Base-by-base conservation (phyloP, 495 filamentous ascomycete genomes). In the Durotheca rogersii region DNA sequence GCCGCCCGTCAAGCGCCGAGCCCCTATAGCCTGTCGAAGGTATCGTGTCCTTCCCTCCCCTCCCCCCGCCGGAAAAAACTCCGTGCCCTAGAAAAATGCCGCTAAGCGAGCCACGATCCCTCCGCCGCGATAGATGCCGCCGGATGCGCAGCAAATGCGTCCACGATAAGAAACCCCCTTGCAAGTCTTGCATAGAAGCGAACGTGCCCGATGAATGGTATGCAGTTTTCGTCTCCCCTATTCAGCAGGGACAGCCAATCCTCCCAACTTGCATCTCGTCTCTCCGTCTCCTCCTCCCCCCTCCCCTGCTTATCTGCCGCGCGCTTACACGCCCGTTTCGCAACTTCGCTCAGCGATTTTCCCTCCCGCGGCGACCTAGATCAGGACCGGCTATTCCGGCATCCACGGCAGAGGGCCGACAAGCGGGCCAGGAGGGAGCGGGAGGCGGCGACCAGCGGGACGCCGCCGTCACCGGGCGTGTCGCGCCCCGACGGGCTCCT, bases 11-110 rank as follows among this genome's bases (percentile, higher is more conserved):
- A 74, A 74, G 53, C 65, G 71, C 47, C 67, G 73, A 37, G 64
- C 73, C 30, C 70, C 72, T 16, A 74, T 76, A 52, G 73, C 73
- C 51, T 76, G 73, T 51, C 72, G 73, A 61, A 73, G 72, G 73
- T 76, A 62, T 31, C 67, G 56, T 37, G 1, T 44, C 35, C 54
- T 37, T 1, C 38, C 35, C 36, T 27, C 9, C 16, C n/a, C 41
- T 21, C n/a, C n/a, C n/a, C n/a, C n/a, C n/a, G n/a, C n/a, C n/a
- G n/a, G n/a, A n/a, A n/a, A n/a, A n/a, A n/a, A n/a, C n/a, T n/a
- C n/a, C n/a, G n/a, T n/a, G n/a, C n/a, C n/a, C n/a, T n/a, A n/a
- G n/a, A n/a, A n/a, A n/a, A n/a, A n/a, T n/a, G n/a, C n/a, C n/a
- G n/a, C n/a, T n/a, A n/a, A n/a, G n/a, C n/a, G n/a, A n/a, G n/a